These are phyloP conservation scores for Metschnikowia lunata DNA, from an alignment of 805 yeast species.

Conservation along the genomic window DNA sequence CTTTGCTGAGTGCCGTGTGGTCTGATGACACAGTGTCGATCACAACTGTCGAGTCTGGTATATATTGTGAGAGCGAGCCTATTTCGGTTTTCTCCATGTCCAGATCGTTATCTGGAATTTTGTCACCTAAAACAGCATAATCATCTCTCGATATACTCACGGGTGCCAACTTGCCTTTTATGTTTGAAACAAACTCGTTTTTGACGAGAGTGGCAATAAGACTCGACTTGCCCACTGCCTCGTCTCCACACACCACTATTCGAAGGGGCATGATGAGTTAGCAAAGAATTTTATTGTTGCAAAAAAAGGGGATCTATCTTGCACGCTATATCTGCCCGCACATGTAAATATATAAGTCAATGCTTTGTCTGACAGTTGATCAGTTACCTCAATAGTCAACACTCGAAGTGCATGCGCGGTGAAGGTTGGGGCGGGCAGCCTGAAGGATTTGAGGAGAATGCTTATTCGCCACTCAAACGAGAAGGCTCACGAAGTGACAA, in stretches of 20 bases:
- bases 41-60: conserved; percentile 55
- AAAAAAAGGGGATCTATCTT: background rate
- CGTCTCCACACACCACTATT: conserved; percentile 93
- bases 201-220: conserved; percentile 77
- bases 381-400: too few species aligned
- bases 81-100: conserved; percentile 5
- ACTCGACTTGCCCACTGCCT: conserved; percentile 81
- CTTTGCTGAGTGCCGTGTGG: conserved; percentile 54
- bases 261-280: conserved; percentile 41
- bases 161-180: conserved; percentile 78
- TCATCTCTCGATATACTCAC: conserved; percentile 69
- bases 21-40: conserved; percentile 80
- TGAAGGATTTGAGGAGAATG: too few species aligned
- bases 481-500: too few species aligned
- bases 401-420: too few species aligned
- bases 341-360: too few species aligned
- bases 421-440: too few species aligned
- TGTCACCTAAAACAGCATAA: conserved; percentile 41
- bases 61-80: conserved; percentile 22
- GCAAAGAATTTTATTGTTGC: background rate
- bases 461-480: too few species aligned
- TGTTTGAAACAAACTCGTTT: conserved; percentile 64
- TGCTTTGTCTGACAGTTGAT: background rate
- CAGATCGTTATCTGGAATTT: conserved; percentile 7
- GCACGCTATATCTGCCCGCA: background rate